These are phyloP conservation scores for Ascochyta pisi DNA, from an alignment of 2,329 filamentous ascomycete genomes.

Conservation along the genomic window DNA sequence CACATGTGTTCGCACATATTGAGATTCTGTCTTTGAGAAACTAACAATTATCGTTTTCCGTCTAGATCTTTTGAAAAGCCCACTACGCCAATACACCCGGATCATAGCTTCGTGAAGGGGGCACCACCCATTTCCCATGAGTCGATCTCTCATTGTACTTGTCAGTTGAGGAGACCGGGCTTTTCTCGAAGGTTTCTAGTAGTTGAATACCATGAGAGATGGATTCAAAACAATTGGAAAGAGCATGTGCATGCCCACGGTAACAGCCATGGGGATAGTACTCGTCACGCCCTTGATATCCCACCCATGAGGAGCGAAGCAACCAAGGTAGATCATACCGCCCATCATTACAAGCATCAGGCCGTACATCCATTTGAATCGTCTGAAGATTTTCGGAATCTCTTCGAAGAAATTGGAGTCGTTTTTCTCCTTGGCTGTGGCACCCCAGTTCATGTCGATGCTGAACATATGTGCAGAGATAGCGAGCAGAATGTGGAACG, in stretches of 20 bases:
- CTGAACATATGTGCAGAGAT: constrained; percentile 82
- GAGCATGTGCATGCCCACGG: constrained; percentile 71
- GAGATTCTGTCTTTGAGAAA: no score
- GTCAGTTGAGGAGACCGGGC: not conserved
- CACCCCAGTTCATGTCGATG: constrained; percentile 83
- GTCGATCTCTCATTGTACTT: not conserved
- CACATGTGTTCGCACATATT: no score
- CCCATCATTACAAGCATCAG: constrained; percentile 66
- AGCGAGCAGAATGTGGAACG: constrained; percentile 79
- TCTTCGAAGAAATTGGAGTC: constrained; percentile 86
- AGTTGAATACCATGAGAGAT: constrained; percentile 78
- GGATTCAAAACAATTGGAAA: constrained; percentile 75
- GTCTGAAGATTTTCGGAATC: constrained; percentile 76
- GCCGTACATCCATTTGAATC: constrained; percentile 75
- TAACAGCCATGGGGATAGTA: constrained; percentile 76
- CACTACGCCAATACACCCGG: not conserved
- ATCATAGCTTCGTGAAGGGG: not conserved
- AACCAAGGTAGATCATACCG: constrained; percentile 67
- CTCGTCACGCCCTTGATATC: constrained; percentile 61
- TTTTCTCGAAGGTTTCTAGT: constrained; percentile 52
- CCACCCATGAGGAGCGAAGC: constrained; percentile 68
- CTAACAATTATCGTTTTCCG: not conserved
- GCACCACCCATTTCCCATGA: not conserved
- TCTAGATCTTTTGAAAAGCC: not conserved
- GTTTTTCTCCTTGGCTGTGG: constrained; percentile 80